These are phyloP conservation scores for Phytophthora capsici DNA, from an alignment of 352 stramenopile species.

Conservation along the genomic window DNA sequence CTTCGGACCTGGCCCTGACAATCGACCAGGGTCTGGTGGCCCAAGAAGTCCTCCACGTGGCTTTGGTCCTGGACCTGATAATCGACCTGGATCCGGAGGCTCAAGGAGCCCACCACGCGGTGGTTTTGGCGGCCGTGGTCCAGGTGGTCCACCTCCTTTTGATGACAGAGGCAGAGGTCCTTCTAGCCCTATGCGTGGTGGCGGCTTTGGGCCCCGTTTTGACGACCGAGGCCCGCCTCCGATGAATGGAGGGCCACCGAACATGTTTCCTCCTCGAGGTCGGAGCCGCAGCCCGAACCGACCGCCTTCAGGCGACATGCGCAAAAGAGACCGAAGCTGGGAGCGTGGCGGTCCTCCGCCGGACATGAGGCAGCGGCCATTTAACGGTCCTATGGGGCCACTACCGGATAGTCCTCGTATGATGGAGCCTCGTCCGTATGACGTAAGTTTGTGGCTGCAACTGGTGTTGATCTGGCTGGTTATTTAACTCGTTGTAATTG, in stretches of 20 bases:
- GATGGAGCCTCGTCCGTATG: conserved; percentile 37
- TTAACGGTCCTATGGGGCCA: conserved; percentile 27
- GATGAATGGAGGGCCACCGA: conserved; percentile 35
- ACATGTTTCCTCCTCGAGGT: conserved; percentile 44
- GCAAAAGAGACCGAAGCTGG: conserved; percentile 53
- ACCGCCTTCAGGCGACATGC: conserved; percentile 34
- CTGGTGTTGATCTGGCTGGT: conserved; percentile 7
- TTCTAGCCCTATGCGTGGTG: conserved; percentile 37
- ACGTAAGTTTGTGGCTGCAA: conserved; percentile 24
- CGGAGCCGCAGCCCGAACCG: conserved; percentile 50
- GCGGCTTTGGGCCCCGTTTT: conserved; percentile 38
- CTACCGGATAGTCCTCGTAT: conserved; percentile 38
- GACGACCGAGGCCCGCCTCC: conserved; percentile 39
- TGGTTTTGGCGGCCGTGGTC: conserved; percentile 31
- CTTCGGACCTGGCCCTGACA: conserved; percentile 16
- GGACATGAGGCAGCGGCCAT: conserved; percentile 29
- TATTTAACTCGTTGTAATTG: not conserved
- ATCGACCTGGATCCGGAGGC: conserved; percentile 13
- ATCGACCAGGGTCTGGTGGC: conserved; percentile 14
- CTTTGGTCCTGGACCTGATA: conserved; percentile 3
- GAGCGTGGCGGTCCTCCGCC: conserved; percentile 35
- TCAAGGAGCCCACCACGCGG: conserved; percentile 24
- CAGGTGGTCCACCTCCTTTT: conserved; percentile 23
- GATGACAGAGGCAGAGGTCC: conserved; percentile 34
- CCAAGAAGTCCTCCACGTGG: conserved; percentile 3